Percentiles rank a stretch among this genome's conserved stretches.
phyloP scores from a whole-genome alignment of 441 rosid species.

The Erysimum cheiri region DNA sequence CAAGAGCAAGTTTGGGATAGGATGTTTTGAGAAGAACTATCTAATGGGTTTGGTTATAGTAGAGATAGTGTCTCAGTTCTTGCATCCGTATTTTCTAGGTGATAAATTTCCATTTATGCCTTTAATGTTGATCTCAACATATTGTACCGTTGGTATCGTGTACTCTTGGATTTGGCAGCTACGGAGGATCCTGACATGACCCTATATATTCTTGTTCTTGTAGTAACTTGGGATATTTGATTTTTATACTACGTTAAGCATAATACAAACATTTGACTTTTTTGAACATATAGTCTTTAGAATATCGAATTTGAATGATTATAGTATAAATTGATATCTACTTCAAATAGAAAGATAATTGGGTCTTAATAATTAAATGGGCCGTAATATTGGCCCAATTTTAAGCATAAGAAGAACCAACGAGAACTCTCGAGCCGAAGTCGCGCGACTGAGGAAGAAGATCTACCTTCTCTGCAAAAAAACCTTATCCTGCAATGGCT shows the following conservation, averaged over 20 bases:
- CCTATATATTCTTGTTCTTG: not conserved
- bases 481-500: slow-evolving; percentile 48
- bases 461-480: slow-evolving; percentile 18
- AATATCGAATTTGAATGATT: no score
- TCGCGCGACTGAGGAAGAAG: slow-evolving; percentile 24
- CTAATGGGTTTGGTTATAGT: slow-evolving; percentile 65
- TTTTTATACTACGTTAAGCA: not conserved
- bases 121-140: slow-evolving; percentile 74
- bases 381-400: slow-evolving; percentile 28
- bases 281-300: no score
- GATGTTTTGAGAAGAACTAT: slow-evolving; percentile 56
- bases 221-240: not conserved
- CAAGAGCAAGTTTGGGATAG: slow-evolving; percentile 50
- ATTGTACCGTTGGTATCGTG: slow-evolving; percentile 67
- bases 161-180: slow-evolving; percentile 96
- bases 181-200: slow-evolving; percentile 46
- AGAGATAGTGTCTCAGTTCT: slow-evolving; percentile 74
- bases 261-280: not conserved
- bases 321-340: no score
- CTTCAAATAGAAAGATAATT: not conserved
- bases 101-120: slow-evolving; percentile 78
- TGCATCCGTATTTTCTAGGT: slow-evolving; percentile 72
- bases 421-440: slow-evolving; percentile 10
- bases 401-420: slow-evolving; percentile 12
- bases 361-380: not conserved